phyloP scores from a whole-genome alignment of 169 alveolate genomes.

The Perkinsus olseni region DNA sequence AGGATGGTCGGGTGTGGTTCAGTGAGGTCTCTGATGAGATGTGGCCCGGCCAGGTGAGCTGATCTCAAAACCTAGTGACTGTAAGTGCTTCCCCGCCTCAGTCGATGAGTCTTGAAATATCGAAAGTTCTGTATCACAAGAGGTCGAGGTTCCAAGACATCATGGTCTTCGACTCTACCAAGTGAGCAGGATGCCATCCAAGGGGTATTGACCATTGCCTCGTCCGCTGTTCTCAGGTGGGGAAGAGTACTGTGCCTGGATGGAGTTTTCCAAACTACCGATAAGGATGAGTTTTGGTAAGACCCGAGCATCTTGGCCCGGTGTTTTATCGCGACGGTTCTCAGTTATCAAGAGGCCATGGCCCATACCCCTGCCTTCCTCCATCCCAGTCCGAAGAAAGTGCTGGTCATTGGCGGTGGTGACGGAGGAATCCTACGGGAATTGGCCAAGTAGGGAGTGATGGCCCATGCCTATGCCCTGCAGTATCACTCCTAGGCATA shows the following conservation, averaged over 20 bases:
- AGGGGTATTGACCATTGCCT: not conserved
- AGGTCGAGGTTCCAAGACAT: conserved; percentile 51
- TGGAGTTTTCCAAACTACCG: conserved; percentile 52
- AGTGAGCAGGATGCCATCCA: conserved; percentile 31
- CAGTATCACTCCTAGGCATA: not conserved
- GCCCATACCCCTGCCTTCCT: conserved; percentile 50
- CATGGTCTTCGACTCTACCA: conserved; percentile 41
- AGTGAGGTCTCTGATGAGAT: not conserved
- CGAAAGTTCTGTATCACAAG: conserved; percentile 27
- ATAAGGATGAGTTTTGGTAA: conserved; percentile 36
- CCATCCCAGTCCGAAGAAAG: conserved; percentile 52
- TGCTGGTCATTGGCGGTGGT: conserved; percentile 66
- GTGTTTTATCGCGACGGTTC: conserved; percentile 12
- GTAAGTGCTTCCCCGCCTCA: not conserved
- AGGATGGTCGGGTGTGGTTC: not conserved
- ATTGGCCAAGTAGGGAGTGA: conserved; percentile 33
- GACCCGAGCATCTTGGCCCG: conserved; percentile 15
- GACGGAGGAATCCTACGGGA: conserved; percentile 62
- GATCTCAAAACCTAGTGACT: not conserved
- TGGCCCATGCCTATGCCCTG: not conserved
- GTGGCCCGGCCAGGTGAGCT: conserved; percentile 25
- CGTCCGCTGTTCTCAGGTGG: not conserved
- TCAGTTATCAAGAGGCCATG: conserved; percentile 53
- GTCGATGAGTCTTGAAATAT: conserved; percentile 33
- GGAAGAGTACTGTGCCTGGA: conserved; percentile 42